Evolutionary conservation across 2,329 filamentous ascomycete genomes (phyloP), one percentile per base, ranked within the genome.

Genomic region (Xylariales sp.): DNA sequence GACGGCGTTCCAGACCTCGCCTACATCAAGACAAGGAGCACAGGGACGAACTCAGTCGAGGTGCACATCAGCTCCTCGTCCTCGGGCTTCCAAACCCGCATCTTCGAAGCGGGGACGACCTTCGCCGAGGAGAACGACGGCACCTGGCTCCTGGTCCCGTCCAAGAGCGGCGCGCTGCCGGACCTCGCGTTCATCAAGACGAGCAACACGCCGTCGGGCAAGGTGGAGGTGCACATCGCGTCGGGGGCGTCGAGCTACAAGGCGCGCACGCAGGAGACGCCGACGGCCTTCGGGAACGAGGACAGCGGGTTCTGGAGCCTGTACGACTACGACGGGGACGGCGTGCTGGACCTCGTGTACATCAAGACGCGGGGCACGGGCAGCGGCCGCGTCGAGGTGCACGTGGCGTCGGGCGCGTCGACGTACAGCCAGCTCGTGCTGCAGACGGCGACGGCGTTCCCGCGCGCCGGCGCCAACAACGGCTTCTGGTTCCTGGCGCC

Each of bases 141-240:
- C 43, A 67, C 65, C 36, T 67, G 65, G 65, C 49, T 60, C n/a
- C 65, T 67, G 8, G 61, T 64, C 0, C 65, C 61, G 9, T 67
- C 65, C 5, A 56, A 43, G 32, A 46, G 30, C 55, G 50, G 60
- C 36, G 36, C 50, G 3, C 65, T 67, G 0, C 65, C 65, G 1
- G 65, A 67, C n/a, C 65, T 67, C 49, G 61, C 16, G 3, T 64
- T 67, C 60, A 67, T 67, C 50, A 67, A 64, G 45, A 67, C 65
- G n/a, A 34, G 32, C 28, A 67, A 67, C 55, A 67, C 60, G 8
- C 65, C 65, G 1, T 60, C 65, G 16, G 65, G 65, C 0, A 23
- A 10, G 7, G 65, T 67, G 4, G 65, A 67, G 45, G 60, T 67
- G 0, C 65, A 64, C 41, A 64, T 67, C 43, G 65, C 65, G 23